Conservation (phyloP, 768 basidiomycete genomes). For the Lactifluus hygrophoroides region DNA sequence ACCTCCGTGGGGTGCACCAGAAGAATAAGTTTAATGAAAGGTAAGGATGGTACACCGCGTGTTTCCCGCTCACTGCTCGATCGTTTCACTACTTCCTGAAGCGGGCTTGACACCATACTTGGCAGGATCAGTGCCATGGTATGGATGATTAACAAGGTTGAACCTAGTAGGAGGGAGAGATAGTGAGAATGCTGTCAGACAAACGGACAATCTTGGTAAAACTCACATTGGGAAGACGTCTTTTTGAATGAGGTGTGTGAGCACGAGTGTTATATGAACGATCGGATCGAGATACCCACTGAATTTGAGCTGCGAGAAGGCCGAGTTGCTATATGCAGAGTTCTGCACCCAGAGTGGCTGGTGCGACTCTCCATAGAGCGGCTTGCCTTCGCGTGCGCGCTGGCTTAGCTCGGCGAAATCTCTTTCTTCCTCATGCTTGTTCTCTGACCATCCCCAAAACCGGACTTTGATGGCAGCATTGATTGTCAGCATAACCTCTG, state of each 20-base stretch:
- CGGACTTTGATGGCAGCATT: conserved; percentile 44
- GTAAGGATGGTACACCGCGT: not conserved
- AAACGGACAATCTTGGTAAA: not conserved
- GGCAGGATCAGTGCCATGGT: conserved; percentile 76
- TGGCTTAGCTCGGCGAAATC: conserved; percentile 75
- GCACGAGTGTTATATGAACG: not conserved
- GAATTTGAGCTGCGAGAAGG: conserved; percentile 90
- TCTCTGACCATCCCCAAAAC: conserved; percentile 96
- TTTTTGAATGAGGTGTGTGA: conserved; percentile 24
- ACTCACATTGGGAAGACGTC: conserved; percentile 72
- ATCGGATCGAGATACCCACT: conserved; percentile 38
- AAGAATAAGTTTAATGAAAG: conserved; percentile 4
- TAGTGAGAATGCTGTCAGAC: not conserved
- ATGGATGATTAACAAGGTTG: conserved; percentile 87
- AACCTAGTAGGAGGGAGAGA: conserved; percentile 47
- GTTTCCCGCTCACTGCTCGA: conserved; percentile 9
- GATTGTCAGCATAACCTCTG: conserved; percentile 8
- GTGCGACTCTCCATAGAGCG: conserved; percentile 76
- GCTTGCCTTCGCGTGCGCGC: conserved; percentile 66
- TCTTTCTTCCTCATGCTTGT: conserved; percentile 68
- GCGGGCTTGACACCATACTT: conserved; percentile 46
- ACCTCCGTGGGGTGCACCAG: not conserved
- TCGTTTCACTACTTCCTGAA: conserved; percentile 24
- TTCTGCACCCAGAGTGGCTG: conserved; percentile 83
- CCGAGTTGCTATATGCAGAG: conserved; percentile 81